These are phyloP conservation scores for Plasmodium sp. DNA, from an alignment of 169 alveolate genomes.

Conservation along the genomic window DNA sequence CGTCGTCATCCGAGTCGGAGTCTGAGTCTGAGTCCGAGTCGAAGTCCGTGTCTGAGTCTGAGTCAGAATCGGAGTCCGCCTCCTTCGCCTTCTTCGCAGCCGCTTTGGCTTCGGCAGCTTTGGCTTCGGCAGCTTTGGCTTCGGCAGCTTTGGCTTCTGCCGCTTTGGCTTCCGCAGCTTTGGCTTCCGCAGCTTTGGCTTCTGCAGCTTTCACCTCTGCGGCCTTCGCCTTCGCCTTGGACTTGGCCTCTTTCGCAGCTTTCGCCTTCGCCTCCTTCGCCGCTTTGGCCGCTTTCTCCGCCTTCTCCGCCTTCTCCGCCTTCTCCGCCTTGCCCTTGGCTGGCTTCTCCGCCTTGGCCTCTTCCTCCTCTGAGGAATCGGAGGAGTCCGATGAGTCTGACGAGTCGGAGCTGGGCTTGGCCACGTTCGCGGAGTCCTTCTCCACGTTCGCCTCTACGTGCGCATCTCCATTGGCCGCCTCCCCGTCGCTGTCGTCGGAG, in stretches of 20 bases:
- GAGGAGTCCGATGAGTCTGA: constrained; percentile 48
- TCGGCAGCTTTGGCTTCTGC: background rate
- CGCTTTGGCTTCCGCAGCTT: background rate
- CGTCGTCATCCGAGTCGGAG: constrained; percentile 8
- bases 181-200: background rate
- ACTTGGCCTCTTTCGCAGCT: no score
- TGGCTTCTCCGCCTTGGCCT: background rate
- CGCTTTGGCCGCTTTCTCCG: no score
- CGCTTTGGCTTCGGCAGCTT: background rate
- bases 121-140: background rate
- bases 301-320: background rate
- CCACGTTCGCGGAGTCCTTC: background rate
- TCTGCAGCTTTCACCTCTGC: background rate
- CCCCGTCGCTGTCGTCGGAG: constrained; percentile 2
- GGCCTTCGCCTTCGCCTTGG: background rate
- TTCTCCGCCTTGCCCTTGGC: background rate
- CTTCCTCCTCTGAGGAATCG: constrained; percentile 3
- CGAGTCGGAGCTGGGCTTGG: constrained; percentile 1
- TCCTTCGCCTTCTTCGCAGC: background rate
- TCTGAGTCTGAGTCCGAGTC: constrained; percentile 16
- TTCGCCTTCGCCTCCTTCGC: no score
- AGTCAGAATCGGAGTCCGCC: constrained; percentile 7
- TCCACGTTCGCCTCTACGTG: background rate
- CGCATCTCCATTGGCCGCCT: background rate
- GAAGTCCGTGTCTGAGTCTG: background rate